Evolutionary conservation across 176 grass and related monocot genomes (phyloP), one percentile per base, ranked within the genome.

Genomic region (Aechmea fasciata): DNA sequence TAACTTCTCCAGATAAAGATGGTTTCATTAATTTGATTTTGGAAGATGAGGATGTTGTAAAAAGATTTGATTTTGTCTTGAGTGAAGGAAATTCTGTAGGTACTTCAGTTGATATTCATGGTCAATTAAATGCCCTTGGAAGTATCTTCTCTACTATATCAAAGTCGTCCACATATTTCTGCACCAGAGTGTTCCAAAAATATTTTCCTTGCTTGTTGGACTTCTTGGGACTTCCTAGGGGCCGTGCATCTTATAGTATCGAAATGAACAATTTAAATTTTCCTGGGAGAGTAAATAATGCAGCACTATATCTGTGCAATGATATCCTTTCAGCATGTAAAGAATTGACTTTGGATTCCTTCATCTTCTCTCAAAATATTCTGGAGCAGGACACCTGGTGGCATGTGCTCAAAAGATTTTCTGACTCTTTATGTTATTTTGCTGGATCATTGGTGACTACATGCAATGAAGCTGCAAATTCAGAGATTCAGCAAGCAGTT

Each of bases 291-390:
- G 68, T 85, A 69, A 92, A 92, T 71, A 78, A 75, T 67, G 86
- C 83, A 70, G 89, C 82, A 59, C 85, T 97, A 69, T 97, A 90
- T 83, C 78, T 97, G 70, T 88, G 79, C 61, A 73, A 77, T 85
- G 79, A 92, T 85, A 87, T 97, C 72, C 75, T 97, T 84, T 78
- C 76, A 22, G 89, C 93, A 3, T 97, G 79, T 81, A 91, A 76
- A 90, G 81, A 76, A 80, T 74, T 92, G 53, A 74, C 79, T 79
- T 79, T 82, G 79, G 68, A 52, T 66, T 87, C 53, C 81, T 52
- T 5, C 61, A 69, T 81, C 49, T 79, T 62, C 54, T 79, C 80
- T 64, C 50, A 79, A 51, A 63, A 85, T 81, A 83, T 66, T 80
- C 76, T 64, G 76, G 76, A 70, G 66, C 73, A 80, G 33, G 84